Evolutionary conservation across 2,329 filamentous ascomycete genomes (phyloP), one percentile per base, ranked within the genome.

Genomic region (Moelleriella libera): DNA sequence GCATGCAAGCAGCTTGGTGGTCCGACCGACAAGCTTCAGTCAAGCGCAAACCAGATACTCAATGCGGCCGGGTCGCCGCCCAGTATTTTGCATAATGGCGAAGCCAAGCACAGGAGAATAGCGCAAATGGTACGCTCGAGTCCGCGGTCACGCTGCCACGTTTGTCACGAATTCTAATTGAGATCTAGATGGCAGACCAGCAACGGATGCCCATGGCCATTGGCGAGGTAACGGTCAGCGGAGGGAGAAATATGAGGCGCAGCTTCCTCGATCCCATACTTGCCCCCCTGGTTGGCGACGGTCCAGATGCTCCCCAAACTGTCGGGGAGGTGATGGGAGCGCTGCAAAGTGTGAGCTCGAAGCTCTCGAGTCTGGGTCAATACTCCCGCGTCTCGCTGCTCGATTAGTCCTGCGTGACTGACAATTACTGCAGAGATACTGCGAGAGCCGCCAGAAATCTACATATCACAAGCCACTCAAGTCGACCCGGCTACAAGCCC

Each of bases 181-280:
- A 31, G 5, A 28, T 6, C 3, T 47, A 67, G 65, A 60, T 67
- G 53, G 55, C 80, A 54, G 78, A 85, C 65, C 94, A 97, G 63
- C 83, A 84, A 54, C 86, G 86, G 42, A 78, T 92, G 49, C 90
- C 92, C 41, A 86, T 92, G 57, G 87, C 88, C 11, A 83, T 98
- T 61, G 86, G 86, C 56, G 85, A 87, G 43, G 78, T 98, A 60
- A 80, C 85, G 56, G 74, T 98, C 51, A 78, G 94, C 51, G 85
- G 88, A 60, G 88, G 87, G 43, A 75, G 76, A 51, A 82, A 92
- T 60, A 95, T 90, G n/a, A 80, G 92, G 53, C 77, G 78, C 56
- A 74, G 76, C 52, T 96, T 98, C 64, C 80, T 98, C 47, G 78
- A 94, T 61, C 80, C 81, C 37, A 72, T 96, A 49, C 81, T 97